Percentiles rank a stretch among this genome's conserved stretches.
phyloP scores from a whole-genome alignment of 2,329 filamentous ascomycete genomes.

The Penicillium occitanis region DNA sequence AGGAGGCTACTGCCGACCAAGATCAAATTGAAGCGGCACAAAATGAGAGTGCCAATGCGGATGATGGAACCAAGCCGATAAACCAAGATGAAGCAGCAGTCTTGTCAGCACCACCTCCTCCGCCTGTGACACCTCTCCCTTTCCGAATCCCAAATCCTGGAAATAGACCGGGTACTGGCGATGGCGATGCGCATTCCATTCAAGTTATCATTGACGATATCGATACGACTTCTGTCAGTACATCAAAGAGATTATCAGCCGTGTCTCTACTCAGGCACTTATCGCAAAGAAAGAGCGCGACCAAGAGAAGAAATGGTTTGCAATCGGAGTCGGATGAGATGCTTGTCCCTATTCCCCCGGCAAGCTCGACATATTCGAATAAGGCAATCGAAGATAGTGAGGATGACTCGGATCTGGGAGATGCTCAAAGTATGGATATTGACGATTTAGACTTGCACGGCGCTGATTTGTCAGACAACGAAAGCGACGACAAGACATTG shows the following conservation, averaged over 20 bases:
- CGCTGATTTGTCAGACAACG: neutral
- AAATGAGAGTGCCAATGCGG: neutral
- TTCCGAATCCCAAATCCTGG: slow-evolving; percentile 27
- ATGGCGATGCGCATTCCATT: slow-evolving; percentile 61
- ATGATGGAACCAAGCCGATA: neutral
- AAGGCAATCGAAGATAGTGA: slow-evolving; percentile 30
- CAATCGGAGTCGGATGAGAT: slow-evolving; percentile 40
- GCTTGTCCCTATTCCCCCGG: slow-evolving; percentile 28
- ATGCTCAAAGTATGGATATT: slow-evolving; percentile 9
- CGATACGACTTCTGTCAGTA: slow-evolving; percentile 31
- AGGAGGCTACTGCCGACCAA: neutral
- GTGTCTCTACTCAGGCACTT: slow-evolving; percentile 29
- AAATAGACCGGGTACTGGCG: slow-evolving; percentile 26
- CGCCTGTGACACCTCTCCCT: slow-evolving; percentile 21
- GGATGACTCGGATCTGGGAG: neutral
- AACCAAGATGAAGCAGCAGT: neutral
- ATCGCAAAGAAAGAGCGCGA: slow-evolving; percentile 24
- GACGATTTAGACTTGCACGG: neutral
- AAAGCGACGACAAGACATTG: neutral
- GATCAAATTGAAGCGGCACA: neutral
- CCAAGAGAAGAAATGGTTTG: slow-evolving; percentile 23
- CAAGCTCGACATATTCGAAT: slow-evolving; percentile 27
- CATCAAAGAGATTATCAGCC: slow-evolving; percentile 35
- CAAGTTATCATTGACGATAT: slow-evolving; percentile 59
- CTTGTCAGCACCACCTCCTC: neutral